Base-by-base conservation (phyloP, 2,329 filamentous ascomycete genomes). In the Volutella citrinella region DNA sequence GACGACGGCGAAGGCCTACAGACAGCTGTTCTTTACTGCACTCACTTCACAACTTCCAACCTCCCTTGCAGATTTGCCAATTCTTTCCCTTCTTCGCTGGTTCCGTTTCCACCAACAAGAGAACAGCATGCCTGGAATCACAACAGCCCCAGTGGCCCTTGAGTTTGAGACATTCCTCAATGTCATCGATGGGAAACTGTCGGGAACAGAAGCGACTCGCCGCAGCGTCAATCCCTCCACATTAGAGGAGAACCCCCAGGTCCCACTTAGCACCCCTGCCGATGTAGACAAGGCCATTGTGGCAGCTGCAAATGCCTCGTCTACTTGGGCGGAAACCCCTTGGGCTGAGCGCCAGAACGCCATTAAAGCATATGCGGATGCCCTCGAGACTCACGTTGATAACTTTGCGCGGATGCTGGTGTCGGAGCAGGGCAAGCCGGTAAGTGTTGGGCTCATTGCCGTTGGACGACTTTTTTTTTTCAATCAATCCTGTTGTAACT, bases 141-240 rank as follows among this genome's bases (percentile, higher is more conserved):
- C n/a, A n/a, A n/a, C n/a, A n/a, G n/a, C n/a, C n/a, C n/a, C n/a
- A n/a, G n/a, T n/a, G n/a, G n/a, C n/a, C n/a, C 14, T 38, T 12
- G 25, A 22, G 12, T 39, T 39, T 36, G 24, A 29, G 7, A 14
- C 6, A 9, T 76, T 72, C 51, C 60, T 63, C 39, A 78, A 76
- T 57, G 61, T 73, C 34, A 66, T 39, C 9, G 36, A 34, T 15
- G 36, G 36, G 12, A 39, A 36, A n/a, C 25, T 77, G 43, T 64
- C 74, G 42, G 72, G 70, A 38, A 70, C 68, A 2, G 45, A 59
- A 17, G 51, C 63, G 34, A 72, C 65, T 10, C 66, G 70, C 34
- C 64, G 67, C 46, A 62, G 66, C 26, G 57, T 75, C 47, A 76
- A 78, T 52, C 74, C 74, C 1, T 57, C 72, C 4, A 75, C 67